Conservation (phyloP, 805 yeast species). For the Candida tallmaniae region DNA sequence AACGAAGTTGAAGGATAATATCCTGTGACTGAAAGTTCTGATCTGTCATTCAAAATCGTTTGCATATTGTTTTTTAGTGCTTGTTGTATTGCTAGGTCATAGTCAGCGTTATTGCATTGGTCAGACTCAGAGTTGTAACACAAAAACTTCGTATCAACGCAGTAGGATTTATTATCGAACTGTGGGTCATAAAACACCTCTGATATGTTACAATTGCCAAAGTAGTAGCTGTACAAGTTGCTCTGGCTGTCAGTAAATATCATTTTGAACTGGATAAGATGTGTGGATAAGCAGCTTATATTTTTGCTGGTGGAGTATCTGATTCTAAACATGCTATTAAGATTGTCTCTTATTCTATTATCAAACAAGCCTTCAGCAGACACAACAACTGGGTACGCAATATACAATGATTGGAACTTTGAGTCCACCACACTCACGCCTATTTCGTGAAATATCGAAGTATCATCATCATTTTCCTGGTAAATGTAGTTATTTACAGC, state of each 20-base stretch:
- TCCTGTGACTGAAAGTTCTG: constrained; percentile 5
- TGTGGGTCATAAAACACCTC: constrained; percentile 6
- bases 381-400: constrained; percentile 9
- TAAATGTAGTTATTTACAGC: constrained; percentile 10
- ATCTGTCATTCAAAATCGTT: background rate
- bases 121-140: constrained; percentile 2
- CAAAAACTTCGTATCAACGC: constrained; percentile 7
- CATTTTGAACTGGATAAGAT: constrained; percentile 11
- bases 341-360: constrained; percentile 6
- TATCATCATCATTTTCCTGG: background rate
- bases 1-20: constrained; percentile 4
- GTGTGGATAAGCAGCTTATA: constrained; percentile 8
- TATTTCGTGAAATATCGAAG: constrained; percentile 8
- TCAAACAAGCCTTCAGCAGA: background rate
- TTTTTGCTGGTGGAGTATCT: constrained; percentile 6
- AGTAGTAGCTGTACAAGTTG: constrained; percentile 8
- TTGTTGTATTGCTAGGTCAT: constrained; percentile 2
- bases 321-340: constrained; percentile 5
- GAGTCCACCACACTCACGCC: constrained; percentile 8
- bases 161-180: constrained; percentile 4
- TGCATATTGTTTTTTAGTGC: background rate
- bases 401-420: constrained; percentile 7
- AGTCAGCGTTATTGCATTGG: constrained; percentile 1
- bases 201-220: constrained; percentile 11
- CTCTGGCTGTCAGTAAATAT: constrained; percentile 2